Evolutionary conservation across 352 stramenopile species (phyloP).

Genomic region (Pythium grandisporangium): DNA sequence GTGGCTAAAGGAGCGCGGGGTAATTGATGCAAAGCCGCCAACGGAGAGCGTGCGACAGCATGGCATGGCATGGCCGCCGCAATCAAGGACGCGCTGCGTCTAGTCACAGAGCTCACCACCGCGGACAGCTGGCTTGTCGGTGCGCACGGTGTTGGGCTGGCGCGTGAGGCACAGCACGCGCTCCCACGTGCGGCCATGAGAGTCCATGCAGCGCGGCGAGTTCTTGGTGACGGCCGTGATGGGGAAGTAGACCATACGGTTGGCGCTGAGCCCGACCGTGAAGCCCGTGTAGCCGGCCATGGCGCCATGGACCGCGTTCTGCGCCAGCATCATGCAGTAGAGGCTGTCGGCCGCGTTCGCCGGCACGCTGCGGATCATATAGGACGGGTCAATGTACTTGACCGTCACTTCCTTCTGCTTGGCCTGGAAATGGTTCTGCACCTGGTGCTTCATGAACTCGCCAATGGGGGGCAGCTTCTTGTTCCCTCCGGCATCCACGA

Average conservation of each 20-base stretch:
- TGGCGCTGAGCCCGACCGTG: constrained; percentile 96
- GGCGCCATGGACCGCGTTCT: constrained; percentile 97
- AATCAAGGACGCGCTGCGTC: too few species aligned
- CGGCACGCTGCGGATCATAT: constrained; percentile 94
- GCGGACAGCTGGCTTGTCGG: constrained; percentile 24
- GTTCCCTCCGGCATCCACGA: constrained; percentile 90
- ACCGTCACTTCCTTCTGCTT: constrained; percentile 86
- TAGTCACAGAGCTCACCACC: constrained; percentile 65
- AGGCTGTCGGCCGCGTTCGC: constrained; percentile 92
- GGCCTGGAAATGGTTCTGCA: constrained; percentile 91
- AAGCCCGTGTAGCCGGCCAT: constrained; percentile 98
- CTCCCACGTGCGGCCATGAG: constrained; percentile 88
- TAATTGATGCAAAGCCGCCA: too few species aligned
- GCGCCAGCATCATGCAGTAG: constrained; percentile 96
- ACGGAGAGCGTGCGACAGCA: neutral
- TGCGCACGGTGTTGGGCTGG: constrained; percentile 88
- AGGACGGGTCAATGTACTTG: constrained; percentile 98
- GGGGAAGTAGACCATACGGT: constrained; percentile 91
- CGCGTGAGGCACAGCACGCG: constrained; percentile 92
- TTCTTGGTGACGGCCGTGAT: constrained; percentile 82
- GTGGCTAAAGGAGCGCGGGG: too few species aligned
- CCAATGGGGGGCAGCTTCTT: constrained; percentile 95
- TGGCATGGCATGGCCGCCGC: neutral
- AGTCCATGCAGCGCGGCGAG: constrained; percentile 86
- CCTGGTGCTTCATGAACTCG: constrained; percentile 94